Conservation (phyloP, 257 asterid genomes). For the Petunia secreta region DNA sequence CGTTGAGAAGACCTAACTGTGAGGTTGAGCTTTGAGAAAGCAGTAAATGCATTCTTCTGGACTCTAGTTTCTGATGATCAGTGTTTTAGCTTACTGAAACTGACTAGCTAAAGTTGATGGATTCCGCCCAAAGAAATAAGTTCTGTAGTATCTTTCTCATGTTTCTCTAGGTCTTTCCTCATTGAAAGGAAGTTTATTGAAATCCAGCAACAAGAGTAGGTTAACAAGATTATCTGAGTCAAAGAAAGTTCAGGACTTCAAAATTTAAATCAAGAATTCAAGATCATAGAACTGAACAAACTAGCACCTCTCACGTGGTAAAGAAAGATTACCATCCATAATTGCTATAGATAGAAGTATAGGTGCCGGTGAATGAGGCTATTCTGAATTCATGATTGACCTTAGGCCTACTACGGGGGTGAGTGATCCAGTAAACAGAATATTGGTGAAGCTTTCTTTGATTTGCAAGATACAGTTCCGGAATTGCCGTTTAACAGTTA, state of each 20-base stretch:
- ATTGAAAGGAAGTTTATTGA: no score
- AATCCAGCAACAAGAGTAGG: no score
- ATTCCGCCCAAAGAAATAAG: no score
- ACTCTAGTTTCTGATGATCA: no score
- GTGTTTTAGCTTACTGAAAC: no score
- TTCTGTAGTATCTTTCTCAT: no score
- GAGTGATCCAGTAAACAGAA: background rate
- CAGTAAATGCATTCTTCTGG: no score
- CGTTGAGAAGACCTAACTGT: background rate
- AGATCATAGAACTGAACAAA: background rate
- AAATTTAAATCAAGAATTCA: no score
- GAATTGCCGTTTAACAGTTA: background rate
- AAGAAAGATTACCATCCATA: background rate
- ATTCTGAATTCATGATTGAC: background rate
- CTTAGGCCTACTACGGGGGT: background rate
- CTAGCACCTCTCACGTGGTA: background rate
- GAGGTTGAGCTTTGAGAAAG: background rate
- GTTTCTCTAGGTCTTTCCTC: no score
- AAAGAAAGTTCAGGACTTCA: no score
- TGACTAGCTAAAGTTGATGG: no score
- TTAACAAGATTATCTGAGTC: no score
- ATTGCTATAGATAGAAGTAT: background rate
- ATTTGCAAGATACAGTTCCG: background rate
- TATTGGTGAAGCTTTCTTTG: background rate
- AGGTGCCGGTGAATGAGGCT: background rate